phyloP scores from a whole-genome alignment of 2,329 filamentous ascomycete species.

The Scopulariopsis brevicaulis region DNA sequence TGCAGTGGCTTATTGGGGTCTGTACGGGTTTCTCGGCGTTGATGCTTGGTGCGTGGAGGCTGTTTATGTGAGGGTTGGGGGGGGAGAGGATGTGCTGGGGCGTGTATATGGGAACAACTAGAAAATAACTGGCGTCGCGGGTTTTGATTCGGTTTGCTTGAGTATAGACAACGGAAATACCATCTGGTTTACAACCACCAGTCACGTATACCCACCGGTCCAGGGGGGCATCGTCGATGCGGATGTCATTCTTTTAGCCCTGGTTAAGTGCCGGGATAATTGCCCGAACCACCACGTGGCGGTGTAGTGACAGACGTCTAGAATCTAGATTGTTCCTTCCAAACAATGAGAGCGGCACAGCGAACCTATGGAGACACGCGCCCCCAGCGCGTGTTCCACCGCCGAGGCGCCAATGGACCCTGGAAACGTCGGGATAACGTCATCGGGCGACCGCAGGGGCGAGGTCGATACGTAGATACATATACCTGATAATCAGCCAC shows the following conservation, averaged over 20 bases:
- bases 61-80: conserved; percentile 43
- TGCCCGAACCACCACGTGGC: too few species aligned
- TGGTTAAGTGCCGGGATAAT: too few species aligned
- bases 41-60: conserved; percentile 57
- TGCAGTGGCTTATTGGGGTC: conserved; percentile 96
- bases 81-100: not conserved
- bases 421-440: not conserved
- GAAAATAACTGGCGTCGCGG: not conserved
- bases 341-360: not conserved
- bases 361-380: not conserved
- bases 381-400: not conserved
- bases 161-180: not conserved
- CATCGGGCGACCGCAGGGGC: not conserved
- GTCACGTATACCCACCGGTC: not conserved
- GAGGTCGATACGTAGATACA: not conserved
- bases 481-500: not conserved
- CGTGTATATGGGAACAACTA: not conserved
- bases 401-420: not conserved
- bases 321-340: not conserved
- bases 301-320: too few species aligned
- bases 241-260: too few species aligned
- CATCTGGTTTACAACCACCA: not conserved
- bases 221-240: not conserved
- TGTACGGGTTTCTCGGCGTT: conserved; percentile 57
- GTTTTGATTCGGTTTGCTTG: not conserved